A percentile compares a stretch with the other conserved stretches of the same genome.
Conservation (phyloP, 2,329 filamentous ascomycete species). For the Endoconidiophora polonica region DNA sequence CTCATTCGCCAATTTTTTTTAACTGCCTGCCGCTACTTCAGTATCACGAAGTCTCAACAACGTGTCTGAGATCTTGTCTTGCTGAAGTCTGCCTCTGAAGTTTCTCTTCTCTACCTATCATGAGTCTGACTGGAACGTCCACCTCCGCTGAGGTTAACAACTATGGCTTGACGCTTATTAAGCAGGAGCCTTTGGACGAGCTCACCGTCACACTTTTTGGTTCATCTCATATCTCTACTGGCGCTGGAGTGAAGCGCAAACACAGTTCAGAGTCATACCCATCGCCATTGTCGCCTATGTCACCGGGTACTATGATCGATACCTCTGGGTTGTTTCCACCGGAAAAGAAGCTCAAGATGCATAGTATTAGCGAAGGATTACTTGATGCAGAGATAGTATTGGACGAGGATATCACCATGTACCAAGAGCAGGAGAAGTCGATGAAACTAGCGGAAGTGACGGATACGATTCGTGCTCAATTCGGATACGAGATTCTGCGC, state of each 20-base stretch:
- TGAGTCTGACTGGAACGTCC: too few species aligned
- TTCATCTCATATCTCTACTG: neutral
- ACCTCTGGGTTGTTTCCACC: constrained; percentile 3
- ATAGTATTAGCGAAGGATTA: constrained; percentile 3
- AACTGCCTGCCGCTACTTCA: too few species aligned
- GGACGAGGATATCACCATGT: constrained; percentile 1
- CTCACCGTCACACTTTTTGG: constrained; percentile 1
- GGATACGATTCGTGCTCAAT: constrained; percentile 54
- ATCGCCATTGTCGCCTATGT: constrained; percentile 9
- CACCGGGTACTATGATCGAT: constrained; percentile 5
- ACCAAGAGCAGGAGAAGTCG: neutral
- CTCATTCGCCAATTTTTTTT: neutral
- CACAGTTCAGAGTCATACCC: constrained; percentile 9
- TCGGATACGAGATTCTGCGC: constrained; percentile 78
- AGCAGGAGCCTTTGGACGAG: constrained; percentile 11
- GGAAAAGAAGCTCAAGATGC: constrained; percentile 7
- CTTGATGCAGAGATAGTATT: neutral
- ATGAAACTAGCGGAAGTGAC: constrained; percentile 4
- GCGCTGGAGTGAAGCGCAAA: constrained; percentile 10
- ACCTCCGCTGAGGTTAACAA: constrained; percentile 1
- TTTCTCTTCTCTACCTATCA: too few species aligned
- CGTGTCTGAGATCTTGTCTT: too few species aligned
- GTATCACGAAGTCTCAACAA: too few species aligned
- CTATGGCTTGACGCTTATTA: constrained; percentile 7
- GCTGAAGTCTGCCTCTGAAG: too few species aligned